Base-by-base conservation (phyloP, 768 basidiomycete genomes). In the Melanogaster broomeanus region DNA sequence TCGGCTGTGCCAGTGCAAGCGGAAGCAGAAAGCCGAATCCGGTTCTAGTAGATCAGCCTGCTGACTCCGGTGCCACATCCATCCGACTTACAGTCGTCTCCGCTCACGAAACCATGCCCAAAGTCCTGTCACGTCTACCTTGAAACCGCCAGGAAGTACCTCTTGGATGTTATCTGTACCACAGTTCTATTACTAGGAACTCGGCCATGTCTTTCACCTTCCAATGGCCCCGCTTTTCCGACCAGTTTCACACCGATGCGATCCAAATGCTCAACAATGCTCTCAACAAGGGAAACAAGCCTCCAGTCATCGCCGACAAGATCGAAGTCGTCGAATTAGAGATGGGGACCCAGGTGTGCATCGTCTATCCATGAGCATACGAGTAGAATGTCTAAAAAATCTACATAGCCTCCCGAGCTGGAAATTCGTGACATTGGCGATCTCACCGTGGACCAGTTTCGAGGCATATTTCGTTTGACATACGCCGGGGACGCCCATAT, bases 301-400 rank as follows among this genome's bases (percentile, higher is more conserved):
- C 96, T 2, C 93, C 94, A 25, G 89, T 99, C 63, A 98, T 98
- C 59, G 95, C 93, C 47, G 97, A 96, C 73, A 87, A 82, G 70
- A 98, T 99, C 57, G 93, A 98, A 69, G 97, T 99, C 27, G 90
- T 97, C 47, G 97, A 98, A 68, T 75, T 99, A n/a, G 89, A 98
- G 72, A 98, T 99, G 97, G 97, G 97, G 33, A 93, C 90, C 2
- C 88, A 96, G 77, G 95, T 93, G 53, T 48, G 75, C 65, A 30
- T n/a, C 43, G 21, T 30, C n/a, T 19, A 21, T 28, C 40, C 38
- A 16, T 18, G 7, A 11, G 8, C n/a, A 22, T 3, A 4, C 33
- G 16, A 24, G 11, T 22, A 28, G 2, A 19, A 12, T 21, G 47
- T 46, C 51, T 58, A 33, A 61, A 40, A 31, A 13, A n/a, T n/a